A percentile compares a stretch with the other conserved stretches of the same genome.
Conservation (phyloP, 2,329 filamentous ascomycete species). For the Colletotrichum trifolii region DNA sequence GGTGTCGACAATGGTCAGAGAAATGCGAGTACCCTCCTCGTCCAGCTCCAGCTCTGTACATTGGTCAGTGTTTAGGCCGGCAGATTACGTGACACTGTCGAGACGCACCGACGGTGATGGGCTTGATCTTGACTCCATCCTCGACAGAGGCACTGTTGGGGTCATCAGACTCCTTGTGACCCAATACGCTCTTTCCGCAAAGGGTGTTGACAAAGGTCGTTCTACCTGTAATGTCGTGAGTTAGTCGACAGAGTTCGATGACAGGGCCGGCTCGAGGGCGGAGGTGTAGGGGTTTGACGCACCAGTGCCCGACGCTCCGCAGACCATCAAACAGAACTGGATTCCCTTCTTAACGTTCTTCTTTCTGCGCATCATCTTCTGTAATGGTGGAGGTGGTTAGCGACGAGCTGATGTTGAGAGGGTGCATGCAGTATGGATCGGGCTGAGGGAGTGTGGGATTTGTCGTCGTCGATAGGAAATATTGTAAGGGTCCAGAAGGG, state of each 20-base stretch:
- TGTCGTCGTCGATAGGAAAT: conserved; percentile 22
- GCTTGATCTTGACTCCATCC: conserved; percentile 98
- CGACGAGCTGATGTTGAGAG: conserved; percentile 34
- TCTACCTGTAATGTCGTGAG: conserved; percentile 71
- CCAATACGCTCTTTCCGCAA: conserved; percentile 91
- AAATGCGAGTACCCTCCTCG: conserved; percentile 98
- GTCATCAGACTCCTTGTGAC: conserved; percentile 94
- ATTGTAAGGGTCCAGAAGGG: conserved; percentile 19
- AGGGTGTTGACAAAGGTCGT: conserved; percentile 99
- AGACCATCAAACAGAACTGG: conserved; percentile 99
- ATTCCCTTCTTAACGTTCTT: conserved; percentile 99
- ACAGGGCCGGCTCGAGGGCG: conserved; percentile 7
- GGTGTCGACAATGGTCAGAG: conserved; percentile 97
- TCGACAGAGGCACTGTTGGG: conserved; percentile 88
- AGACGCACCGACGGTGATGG: conserved; percentile 87
- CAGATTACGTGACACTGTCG: neutral
- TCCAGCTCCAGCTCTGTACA: conserved; percentile 89
- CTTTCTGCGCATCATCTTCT: conserved; percentile 99
- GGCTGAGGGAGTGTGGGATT: conserved; percentile 4
- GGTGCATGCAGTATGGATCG: conserved; percentile 26
- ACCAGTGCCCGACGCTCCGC: conserved; percentile 98
- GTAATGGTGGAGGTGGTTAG: conserved; percentile 44
- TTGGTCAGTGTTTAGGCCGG: conserved; percentile 17
- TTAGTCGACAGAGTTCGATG: conserved; percentile 17
- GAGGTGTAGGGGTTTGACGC: conserved; percentile 51